Evolutionary conservation across 495 filamentous ascomycete species (phyloP).

Genomic region (Clavariopsis aquatica): DNA sequence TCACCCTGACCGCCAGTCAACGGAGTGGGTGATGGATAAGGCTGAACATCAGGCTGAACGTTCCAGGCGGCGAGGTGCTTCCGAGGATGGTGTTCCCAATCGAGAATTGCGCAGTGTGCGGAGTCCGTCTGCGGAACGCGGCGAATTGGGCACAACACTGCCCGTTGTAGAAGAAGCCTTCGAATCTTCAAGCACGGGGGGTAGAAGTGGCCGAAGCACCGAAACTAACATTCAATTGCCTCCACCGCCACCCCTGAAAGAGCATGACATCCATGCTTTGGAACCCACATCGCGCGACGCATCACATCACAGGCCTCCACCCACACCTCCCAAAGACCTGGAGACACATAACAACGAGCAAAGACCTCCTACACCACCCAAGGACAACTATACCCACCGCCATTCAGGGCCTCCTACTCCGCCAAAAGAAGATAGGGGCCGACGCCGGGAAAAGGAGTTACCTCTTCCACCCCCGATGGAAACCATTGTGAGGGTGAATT

Average conservation of each 20-base stretch:
- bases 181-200: conserved; percentile 73
- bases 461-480: conserved; percentile 36
- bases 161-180: conserved; percentile 91
- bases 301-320: conserved; percentile 38
- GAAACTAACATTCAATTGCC: conserved; percentile 20
- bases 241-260: conserved; percentile 17
- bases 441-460: conserved; percentile 38
- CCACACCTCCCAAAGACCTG: conserved; percentile 44
- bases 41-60: conserved; percentile 52
- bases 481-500: conserved; percentile 33
- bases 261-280: conserved; percentile 10
- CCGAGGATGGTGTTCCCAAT: conserved; percentile 55
- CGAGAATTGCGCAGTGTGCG: conserved; percentile 55
- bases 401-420: conserved; percentile 41
- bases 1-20: conserved; percentile 51
- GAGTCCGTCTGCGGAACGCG: conserved; percentile 58
- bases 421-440: conserved; percentile 42
- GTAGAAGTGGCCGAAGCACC: conserved; percentile 49
- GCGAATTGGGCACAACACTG: conserved; percentile 65
- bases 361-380: conserved; percentile 42
- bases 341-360: conserved; percentile 22
- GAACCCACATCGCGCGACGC: conserved; percentile 15
- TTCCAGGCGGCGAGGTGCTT: conserved; percentile 51
- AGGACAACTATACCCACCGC: conserved; percentile 23
- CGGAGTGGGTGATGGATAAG: conserved; percentile 56